These are phyloP conservation scores for Conringia planisiliqua DNA, from an alignment of 345 rosid species.

Conservation along the genomic window DNA sequence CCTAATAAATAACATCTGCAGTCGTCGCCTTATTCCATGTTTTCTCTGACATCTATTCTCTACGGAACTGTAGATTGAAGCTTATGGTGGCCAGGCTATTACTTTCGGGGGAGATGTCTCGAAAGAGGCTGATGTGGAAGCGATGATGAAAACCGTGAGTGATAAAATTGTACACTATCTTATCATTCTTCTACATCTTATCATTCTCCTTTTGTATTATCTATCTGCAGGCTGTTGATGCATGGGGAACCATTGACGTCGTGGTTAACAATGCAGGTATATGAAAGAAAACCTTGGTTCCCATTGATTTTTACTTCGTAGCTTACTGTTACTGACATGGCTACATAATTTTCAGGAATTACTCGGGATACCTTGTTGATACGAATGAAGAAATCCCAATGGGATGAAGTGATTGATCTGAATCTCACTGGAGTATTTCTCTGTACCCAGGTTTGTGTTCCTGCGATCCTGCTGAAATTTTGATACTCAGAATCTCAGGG, in stretches of 20 bases:
- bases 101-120: slow-evolving; percentile 98
- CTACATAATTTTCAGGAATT: slow-evolving; percentile 58
- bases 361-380: slow-evolving; percentile 80
- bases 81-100: slow-evolving; percentile 84
- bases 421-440: slow-evolving; percentile 95
- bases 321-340: slow-evolving; percentile 28
- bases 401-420: slow-evolving; percentile 94
- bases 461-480: slow-evolving; percentile 1
- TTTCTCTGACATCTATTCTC: not conserved
- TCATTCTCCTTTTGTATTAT: slow-evolving; percentile 3
- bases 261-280: slow-evolving; percentile 96
- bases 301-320: slow-evolving; percentile 12
- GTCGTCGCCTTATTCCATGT: not conserved
- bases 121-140: slow-evolving; percentile 82
- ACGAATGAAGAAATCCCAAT: slow-evolving; percentile 89
- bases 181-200: not conserved
- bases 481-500: slow-evolving; percentile 15
- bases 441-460: slow-evolving; percentile 76
- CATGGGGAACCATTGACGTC: slow-evolving; percentile 95
- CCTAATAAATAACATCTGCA: not conserved
- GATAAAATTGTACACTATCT: not conserved
- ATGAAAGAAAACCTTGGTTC: slow-evolving; percentile 4
- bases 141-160: slow-evolving; percentile 94
- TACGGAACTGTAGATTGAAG: slow-evolving; percentile 65
- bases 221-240: slow-evolving; percentile 71